A percentile compares a stretch with the other conserved stretches of the same genome.
phyloP scores from a whole-genome alignment of 805 yeast species.

The Huiozyma sinensis region DNA sequence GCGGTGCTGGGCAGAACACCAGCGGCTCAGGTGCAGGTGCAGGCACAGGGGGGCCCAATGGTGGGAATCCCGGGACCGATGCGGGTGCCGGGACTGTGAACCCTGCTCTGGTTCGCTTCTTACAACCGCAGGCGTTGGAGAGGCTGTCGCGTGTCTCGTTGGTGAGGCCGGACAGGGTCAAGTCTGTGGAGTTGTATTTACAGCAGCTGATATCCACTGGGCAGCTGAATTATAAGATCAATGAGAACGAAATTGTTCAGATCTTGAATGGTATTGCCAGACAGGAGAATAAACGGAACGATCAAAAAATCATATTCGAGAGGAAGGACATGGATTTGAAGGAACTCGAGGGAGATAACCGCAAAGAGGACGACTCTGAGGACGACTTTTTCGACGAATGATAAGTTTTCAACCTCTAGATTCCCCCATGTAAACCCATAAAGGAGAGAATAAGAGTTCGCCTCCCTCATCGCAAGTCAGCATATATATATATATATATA shows the following conservation, averaged over 20 bases:
- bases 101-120: conserved; percentile 36
- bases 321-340: conserved; percentile 36
- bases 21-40: conserved; percentile 26
- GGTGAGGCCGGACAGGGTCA: conserved; percentile 86
- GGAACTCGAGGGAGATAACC: conserved; percentile 27
- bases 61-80: not conserved
- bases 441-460: no score
- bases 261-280: conserved; percentile 74
- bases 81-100: conserved; percentile 31
- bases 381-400: conserved; percentile 38
- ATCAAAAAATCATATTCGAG: conserved; percentile 55
- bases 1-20: conserved; percentile 23
- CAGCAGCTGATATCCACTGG: conserved; percentile 67
- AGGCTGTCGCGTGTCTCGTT: conserved; percentile 75
- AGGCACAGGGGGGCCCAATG: conserved; percentile 4
- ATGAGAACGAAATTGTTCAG: conserved; percentile 73
- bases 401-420: not conserved
- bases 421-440: no score
- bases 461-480: no score
- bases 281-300: conserved; percentile 53
- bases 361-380: conserved; percentile 30
- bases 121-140: conserved; percentile 79
- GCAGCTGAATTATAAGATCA: conserved; percentile 55
- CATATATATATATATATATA: no score
- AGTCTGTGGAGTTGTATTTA: conserved; percentile 74